Conservation (phyloP, 1,139 yeast species). For the Candida sp. region DNA sequence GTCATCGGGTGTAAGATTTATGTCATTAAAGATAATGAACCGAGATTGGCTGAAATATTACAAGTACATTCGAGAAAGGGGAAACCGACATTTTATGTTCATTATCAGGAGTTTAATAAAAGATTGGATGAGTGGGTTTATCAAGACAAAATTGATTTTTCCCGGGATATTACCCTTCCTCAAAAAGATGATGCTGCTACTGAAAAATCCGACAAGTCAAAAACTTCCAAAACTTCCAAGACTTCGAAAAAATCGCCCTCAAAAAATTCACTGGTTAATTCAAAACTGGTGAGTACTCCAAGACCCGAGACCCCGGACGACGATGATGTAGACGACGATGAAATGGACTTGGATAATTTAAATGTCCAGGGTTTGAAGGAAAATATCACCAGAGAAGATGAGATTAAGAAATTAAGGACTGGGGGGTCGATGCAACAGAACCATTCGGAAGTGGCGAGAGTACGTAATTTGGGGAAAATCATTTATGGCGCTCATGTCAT, state of each 20-base stretch:
- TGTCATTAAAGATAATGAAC: constrained; percentile 78
- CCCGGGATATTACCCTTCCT: constrained; percentile 66
- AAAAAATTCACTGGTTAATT: constrained; percentile 11
- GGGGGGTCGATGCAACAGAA: constrained; percentile 96
- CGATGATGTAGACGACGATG: constrained; percentile 43
- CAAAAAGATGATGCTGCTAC: constrained; percentile 18
- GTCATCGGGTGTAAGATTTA: constrained; percentile 75
- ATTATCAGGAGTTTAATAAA: constrained; percentile 90
- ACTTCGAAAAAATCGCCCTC: constrained; percentile 9
- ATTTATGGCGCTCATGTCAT: constrained; percentile 89
- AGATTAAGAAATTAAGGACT: constrained; percentile 85
- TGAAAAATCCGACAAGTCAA: constrained; percentile 47
- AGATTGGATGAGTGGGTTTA: constrained; percentile 90
- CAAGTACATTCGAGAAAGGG: constrained; percentile 77
- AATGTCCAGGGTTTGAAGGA: constrained; percentile 81
- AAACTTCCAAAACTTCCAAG: constrained; percentile 20
- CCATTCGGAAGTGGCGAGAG: constrained; percentile 87
- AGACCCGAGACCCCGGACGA: constrained; percentile 19
- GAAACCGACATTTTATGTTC: constrained; percentile 82
- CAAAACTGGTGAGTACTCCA: constrained; percentile 18
- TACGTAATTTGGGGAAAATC: constrained; percentile 73
- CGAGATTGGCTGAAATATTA: constrained; percentile 79
- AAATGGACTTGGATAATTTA: constrained; percentile 82
- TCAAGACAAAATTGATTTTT: constrained; percentile 65
- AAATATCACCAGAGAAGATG: constrained; percentile 82